phyloP scores from a whole-genome alignment of 768 basidiomycete species.

The Tylopilus sp. region DNA sequence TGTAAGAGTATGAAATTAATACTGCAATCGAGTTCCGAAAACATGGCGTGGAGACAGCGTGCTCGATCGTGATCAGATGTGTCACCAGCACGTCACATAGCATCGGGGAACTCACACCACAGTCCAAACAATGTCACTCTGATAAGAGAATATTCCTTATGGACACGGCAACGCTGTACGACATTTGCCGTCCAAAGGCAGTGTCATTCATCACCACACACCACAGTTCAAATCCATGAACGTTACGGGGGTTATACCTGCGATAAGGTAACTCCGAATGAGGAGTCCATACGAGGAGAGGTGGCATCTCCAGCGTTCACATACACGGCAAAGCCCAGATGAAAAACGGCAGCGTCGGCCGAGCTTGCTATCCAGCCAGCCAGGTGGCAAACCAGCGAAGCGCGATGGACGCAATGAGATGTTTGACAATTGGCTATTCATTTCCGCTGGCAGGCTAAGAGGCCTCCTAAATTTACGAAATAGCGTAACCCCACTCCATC shows the following conservation, averaged over 20 bases:
- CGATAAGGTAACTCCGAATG: not conserved
- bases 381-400: not conserved
- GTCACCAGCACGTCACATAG: not conserved
- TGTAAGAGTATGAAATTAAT: not conserved
- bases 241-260: not conserved
- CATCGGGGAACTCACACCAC: not conserved
- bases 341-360: not conserved
- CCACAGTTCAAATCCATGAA: not conserved
- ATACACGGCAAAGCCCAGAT: not conserved
- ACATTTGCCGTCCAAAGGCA: not conserved
- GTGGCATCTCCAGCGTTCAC: not conserved
- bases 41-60: not conserved
- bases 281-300: too few relatives aligned
- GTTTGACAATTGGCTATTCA: slow-evolving; percentile 5
- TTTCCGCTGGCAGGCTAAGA: slow-evolving; percentile 13
- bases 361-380: not conserved
- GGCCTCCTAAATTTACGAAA: slow-evolving; percentile 7
- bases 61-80: not conserved
- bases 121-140: not conserved
- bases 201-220: not conserved
- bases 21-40: not conserved
- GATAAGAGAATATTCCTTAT: not conserved
- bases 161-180: not conserved
- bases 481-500: slow-evolving; percentile 7
- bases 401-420: slow-evolving; percentile 1